Base-by-base conservation (phyloP, 2,329 filamentous ascomycete genomes). In the Clarireedia paspali region DNA sequence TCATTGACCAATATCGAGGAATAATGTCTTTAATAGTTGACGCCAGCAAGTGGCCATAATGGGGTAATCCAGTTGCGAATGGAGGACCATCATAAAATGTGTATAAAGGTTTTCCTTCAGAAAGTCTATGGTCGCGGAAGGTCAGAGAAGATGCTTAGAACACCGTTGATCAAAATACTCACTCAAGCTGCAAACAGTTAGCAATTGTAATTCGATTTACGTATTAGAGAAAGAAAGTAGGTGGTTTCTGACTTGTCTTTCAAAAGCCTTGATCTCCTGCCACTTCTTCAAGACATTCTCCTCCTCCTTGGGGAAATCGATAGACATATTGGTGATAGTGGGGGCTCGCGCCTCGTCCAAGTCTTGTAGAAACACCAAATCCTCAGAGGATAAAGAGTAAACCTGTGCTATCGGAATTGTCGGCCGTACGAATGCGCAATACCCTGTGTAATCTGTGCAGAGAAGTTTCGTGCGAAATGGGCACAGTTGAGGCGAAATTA, bases 21-120 rank as follows among this genome's bases (percentile, higher is more conserved):
- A 97, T 95, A 59, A 96, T 94, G 71, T 96, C 92, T 73, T 97
- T 96, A 75, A 96, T 96, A 50, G 91, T 96, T 20, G 90, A 95
- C 39, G 92, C 88, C 56, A 85, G 82, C 66, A 87, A 85, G 70
- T 87, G 84, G 44, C 79, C 79, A 54, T 85, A 86, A 64, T 86
- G 83, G 59, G 81, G 81, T 17, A 83, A 71, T 57, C 81, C 87
- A 63, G 87, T 95, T 69, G 84, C 85, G 69, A 90, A 90, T 5
- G 87, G 87, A 56, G 87, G 87, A 10, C 89, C 89, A 79, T 92
- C 89, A 76, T 96, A 97, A 75, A 99, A 99, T 56, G 91, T 95
- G 71, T 96, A 99, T 53, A 84, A 87, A 61, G 88, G 83, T 60
- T 85, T 83, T 55, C 88, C 89, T 71, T 88, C 81, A 10, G 91